These are phyloP conservation scores for Fusarium protoensiforme DNA, from an alignment of 2,329 filamentous ascomycete genomes.

Conservation along the genomic window DNA sequence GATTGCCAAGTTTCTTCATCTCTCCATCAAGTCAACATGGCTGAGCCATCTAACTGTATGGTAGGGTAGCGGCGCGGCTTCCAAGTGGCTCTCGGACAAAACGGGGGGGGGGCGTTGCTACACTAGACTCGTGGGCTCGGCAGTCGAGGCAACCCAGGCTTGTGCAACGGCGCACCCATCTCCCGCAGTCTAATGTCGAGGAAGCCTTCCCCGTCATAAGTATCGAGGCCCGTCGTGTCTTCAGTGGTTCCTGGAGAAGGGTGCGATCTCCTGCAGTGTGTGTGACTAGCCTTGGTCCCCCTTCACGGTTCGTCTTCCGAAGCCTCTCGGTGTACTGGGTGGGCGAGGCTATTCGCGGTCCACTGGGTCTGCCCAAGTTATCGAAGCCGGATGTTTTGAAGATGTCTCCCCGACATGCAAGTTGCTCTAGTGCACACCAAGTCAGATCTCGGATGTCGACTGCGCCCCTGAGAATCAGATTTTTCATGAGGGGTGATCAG, in stretches of 20 bases:
- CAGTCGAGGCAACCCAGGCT: slow-evolving; percentile 4
- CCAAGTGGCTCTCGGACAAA: slow-evolving; percentile 20
- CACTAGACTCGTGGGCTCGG: slow-evolving; percentile 31
- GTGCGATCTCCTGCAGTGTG: slow-evolving; percentile 18
- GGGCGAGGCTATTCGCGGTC: slow-evolving; percentile 1
- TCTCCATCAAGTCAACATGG: neutral
- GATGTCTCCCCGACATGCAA: neutral
- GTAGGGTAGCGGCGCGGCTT: slow-evolving; percentile 13
- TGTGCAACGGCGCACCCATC: slow-evolving; percentile 17
- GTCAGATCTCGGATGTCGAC: neutral
- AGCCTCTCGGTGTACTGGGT: neutral
- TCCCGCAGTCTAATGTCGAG: slow-evolving; percentile 24
- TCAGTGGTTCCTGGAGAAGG: slow-evolving; percentile 16
- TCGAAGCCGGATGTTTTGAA: neutral
- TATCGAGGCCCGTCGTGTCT: slow-evolving; percentile 4
- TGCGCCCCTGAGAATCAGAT: neutral
- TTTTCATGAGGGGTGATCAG: neutral
- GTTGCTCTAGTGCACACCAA: neutral
- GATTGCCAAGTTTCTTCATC: neutral
- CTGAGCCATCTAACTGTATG: neutral
- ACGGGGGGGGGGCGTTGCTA: slow-evolving; percentile 14
- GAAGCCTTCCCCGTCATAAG: slow-evolving; percentile 28
- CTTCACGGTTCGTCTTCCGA: slow-evolving; percentile 28
- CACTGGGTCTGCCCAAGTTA: neutral
- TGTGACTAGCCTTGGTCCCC: slow-evolving; percentile 15